Evolutionary conservation across 2,329 filamentous ascomycete genomes (phyloP), one percentile per base, ranked within the genome.

Genomic region (Emergomyces pasteurianus): DNA sequence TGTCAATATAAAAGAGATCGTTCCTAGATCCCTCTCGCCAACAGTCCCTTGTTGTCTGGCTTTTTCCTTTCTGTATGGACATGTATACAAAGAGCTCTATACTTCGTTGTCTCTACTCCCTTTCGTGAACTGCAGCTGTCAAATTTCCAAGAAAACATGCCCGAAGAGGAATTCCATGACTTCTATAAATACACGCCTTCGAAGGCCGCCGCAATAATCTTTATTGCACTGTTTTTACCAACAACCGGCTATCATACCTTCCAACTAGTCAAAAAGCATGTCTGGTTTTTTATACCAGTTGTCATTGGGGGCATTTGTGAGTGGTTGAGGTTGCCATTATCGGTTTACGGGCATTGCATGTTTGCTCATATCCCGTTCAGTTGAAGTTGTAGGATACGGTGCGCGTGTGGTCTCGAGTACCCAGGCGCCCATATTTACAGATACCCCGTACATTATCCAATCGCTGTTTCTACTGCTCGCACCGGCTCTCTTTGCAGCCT

Each of bases 221-320:
- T 80, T 60, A 67, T 71, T 16, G 62, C 74, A 28, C 65, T 83
- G 0, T 81, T 81, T 65, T 59, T 67, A 46, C 47, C 76, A 8
- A 66, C 75, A 9, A 78, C 79, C 2, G 42, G 64, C 1, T 60
- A 66, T 0, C 79, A 81, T 60, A 62, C 64, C 0, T 77, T 68
- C 62, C 72, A 73, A 23, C 71, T 80, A 59, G 63, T 75, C 26
- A 74, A 68, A 36, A 74, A 42, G 4, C 60, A 60, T 3, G 58
- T 60, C 18, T 70, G 66, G 65, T 71, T 68, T 50, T 69, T 69
- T 47, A 65, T 70, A 31, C 69, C 70, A 6, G 56, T 73, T 1
- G 34, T 69, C 9, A 58, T 72, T n/a, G 71, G 70, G 31, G 68
- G 69, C 8, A 62, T 66, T 38, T 70, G 70, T 72, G 63, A 65